Evolutionary conservation across 2,329 filamentous ascomycete species (phyloP), one percentile per base, ranked within the genome.

Genomic region (Davidsoniella neocaledoniae): DNA sequence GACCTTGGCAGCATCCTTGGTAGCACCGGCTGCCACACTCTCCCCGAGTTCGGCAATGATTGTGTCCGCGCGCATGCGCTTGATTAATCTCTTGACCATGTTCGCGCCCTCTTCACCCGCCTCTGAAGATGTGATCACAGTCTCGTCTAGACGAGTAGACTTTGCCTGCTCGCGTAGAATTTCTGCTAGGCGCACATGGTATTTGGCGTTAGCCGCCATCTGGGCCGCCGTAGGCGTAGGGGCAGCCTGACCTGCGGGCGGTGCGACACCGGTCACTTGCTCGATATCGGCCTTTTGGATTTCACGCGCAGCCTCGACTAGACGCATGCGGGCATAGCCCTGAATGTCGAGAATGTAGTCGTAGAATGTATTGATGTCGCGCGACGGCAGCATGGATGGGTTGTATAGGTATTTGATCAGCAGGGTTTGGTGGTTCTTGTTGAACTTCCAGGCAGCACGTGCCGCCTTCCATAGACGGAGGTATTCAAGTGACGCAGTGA

Each of bases 391-490:
- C 54, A 76, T 74, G 57, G 79, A 75, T 55, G 78, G 66, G 56
- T 84, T 79, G 61, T 93, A 85, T 43, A 83, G 67, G 67, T 93
- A 79, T 63, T 91, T 90, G 60, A 95, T 76, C 10, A 95, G 70
- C 57, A 85, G 77, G 49, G 81, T 85, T 64, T 95, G 88, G 60
- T 86, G 79, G 57, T 86, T 88, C 68, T 95, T 95, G 69, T 93
- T 94, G 70, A 95, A 96, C 64, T 94, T 95, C 90, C 90, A 96
- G 57, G 70, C 71, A 8, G 73, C 68, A 52, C 79, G 79, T 54
- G 79, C 73, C 50, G 73, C 73, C 64, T 84, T 72, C 72, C 87
- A 94, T 60, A 81, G 77, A 43, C 72, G 72, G 42, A 95, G 74
- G 62, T 95, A 95, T 48, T 76, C 71, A 14, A 93, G 70, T 52